Evolutionary conservation across 2,329 filamentous ascomycete species (phyloP).

Genomic region (Paraphaeosphaeria sporulosa): DNA sequence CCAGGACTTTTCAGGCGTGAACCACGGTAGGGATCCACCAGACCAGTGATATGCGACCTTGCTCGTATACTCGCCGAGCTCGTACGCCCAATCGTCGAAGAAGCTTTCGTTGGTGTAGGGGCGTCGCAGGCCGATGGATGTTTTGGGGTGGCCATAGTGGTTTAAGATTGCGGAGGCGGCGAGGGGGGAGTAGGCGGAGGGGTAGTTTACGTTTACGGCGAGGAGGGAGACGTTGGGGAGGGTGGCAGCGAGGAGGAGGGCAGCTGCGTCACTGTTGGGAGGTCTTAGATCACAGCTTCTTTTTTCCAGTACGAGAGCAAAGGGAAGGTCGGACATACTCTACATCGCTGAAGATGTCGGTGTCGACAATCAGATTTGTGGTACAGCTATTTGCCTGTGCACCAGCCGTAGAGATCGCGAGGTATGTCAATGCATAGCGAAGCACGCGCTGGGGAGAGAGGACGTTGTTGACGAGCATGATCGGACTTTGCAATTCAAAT

Average conservation of each 20-base stretch:
- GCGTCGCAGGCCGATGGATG: slow-evolving; percentile 51
- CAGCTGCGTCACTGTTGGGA: slow-evolving; percentile 49
- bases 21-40: slow-evolving; percentile 38
- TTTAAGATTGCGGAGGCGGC: slow-evolving; percentile 48
- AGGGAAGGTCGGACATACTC: slow-evolving; percentile 43
- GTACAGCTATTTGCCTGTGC: not conserved
- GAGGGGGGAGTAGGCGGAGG: slow-evolving; percentile 53
- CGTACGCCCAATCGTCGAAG: slow-evolving; percentile 52
- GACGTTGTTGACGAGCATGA: slow-evolving; percentile 43
- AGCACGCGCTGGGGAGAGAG: slow-evolving; percentile 5
- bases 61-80: slow-evolving; percentile 55
- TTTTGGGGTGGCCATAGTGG: slow-evolving; percentile 49
- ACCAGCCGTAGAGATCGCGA: not conserved
- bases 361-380: slow-evolving; percentile 55
- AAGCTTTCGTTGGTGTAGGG: slow-evolving; percentile 55
- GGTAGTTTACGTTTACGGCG: slow-evolving; percentile 48
- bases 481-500: no score
- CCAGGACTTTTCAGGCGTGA: slow-evolving; percentile 42
- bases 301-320: no score
- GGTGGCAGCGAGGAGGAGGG: slow-evolving; percentile 53
- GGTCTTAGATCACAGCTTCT: no score
- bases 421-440: not conserved
- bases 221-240: slow-evolving; percentile 49
- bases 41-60: slow-evolving; percentile 57
- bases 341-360: slow-evolving; percentile 58